These are phyloP conservation scores for Chrysochromulina parva DNA, from an alignment of 78 protist species.

Conservation along the genomic window DNA sequence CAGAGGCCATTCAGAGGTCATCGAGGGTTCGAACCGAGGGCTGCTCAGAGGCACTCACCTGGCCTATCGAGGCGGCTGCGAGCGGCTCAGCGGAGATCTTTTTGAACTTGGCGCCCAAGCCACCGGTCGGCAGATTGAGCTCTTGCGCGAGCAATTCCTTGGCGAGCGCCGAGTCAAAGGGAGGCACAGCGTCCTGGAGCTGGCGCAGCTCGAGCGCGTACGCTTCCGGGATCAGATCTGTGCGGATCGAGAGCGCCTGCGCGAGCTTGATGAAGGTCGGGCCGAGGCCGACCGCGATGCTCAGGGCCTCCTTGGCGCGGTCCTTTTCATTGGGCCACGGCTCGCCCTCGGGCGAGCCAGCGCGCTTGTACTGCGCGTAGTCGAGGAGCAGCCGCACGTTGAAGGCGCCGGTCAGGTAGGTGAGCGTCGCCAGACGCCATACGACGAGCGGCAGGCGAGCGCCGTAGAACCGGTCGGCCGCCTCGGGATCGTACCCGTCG, in stretches of 20 bases:
- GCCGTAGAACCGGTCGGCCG: background rate
- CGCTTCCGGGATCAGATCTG: conserved; percentile 13
- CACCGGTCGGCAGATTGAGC: background rate
- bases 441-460: background rate
- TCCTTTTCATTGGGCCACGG: background rate
- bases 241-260: conserved; percentile 25
- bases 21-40: no score
- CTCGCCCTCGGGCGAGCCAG: background rate
- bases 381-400: background rate
- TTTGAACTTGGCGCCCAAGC: background rate
- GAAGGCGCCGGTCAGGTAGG: background rate
- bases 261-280: background rate
- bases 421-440: background rate
- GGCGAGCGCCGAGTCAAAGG: background rate
- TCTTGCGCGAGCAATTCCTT: background rate
- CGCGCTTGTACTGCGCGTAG: background rate
- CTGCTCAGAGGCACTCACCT: no score
- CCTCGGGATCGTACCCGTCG: background rate
- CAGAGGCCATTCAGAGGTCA: no score
- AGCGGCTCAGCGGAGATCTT: background rate
- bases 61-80: background rate
- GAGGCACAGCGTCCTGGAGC: conserved; percentile 28
- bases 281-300: background rate
- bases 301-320: background rate
- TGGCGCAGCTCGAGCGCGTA: conserved; percentile 2